Evolutionary conservation across 2,329 filamentous ascomycete genomes (phyloP), one percentile per base, ranked within the genome.

Genomic region (Talaromyces sp.): DNA sequence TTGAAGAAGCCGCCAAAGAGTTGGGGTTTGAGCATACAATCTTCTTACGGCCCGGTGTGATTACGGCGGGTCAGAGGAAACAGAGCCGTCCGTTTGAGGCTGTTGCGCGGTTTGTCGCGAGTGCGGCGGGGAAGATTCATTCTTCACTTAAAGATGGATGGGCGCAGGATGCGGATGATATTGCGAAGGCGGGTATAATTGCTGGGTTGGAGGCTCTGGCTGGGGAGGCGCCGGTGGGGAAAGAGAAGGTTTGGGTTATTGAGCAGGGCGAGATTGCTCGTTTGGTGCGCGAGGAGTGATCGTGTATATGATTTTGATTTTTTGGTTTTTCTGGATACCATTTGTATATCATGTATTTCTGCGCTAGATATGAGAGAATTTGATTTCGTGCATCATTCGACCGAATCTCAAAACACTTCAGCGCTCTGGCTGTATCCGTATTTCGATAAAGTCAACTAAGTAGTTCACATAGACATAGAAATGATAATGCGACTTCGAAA

Each of bases 21-120:
- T 79, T 94, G 3, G 89, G 81, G 4, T 97, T 97, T 73, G 90
- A 93, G 59, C 87, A 91, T 69, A 89, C 88, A 4, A 85, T 97
- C 64, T 89, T 97, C 63, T 58, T 89, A 47, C 78, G 88, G 53
- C 93, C 93, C 0, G 93, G 91, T 0, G 68, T 93, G 67, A 91
- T 97, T 70, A 76, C 93, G 1, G 93, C 93, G 1, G 93, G 93
- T 2, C 75, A 85, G 17, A 84, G 93, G 64, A 84, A 89, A 71
- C 83, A 88, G 66, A 81, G 81, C 61, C 84, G 90, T 61, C 75
- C 83, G 0, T 77, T 81, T 6, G 91, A 92, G 74, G 81, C 83
- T 25, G 72, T 87, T 5, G 5, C 89, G 0, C 81, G 86, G 69
- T 80, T 78, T 51, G 27, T 91, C 45, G 85, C 89, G 0, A 81